Percentiles rank a stretch among this genome's conserved stretches.
phyloP scores from a whole-genome alignment of 371 early-diverging fungal species.

The Umbelopsis sp. region DNA sequence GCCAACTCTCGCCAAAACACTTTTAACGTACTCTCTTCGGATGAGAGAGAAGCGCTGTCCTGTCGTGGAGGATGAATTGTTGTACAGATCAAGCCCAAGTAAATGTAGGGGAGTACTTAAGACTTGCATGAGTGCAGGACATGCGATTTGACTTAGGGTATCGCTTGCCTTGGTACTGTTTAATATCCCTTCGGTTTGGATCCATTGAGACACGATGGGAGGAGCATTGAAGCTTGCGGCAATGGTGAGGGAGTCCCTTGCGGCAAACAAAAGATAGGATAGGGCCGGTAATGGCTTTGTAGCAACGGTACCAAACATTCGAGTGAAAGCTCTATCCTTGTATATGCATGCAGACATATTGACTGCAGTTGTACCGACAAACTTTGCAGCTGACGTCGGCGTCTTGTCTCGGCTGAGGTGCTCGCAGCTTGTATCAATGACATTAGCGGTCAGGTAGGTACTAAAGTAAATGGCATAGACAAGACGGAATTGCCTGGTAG shows the following conservation, averaged over 20 bases:
- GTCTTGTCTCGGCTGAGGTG: conserved; percentile 29
- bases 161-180: conserved; percentile 33
- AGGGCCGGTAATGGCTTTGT: conserved; percentile 51
- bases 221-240: conserved; percentile 74
- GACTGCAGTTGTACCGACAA: conserved; percentile 56
- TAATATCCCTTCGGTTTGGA: conserved; percentile 27
- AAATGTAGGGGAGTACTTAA: conserved; percentile 65
- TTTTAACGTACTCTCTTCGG: conserved; percentile 55
- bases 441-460: conserved; percentile 64
- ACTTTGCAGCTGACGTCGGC: conserved; percentile 51
- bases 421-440: conserved; percentile 57
- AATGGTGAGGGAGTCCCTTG: conserved; percentile 67
- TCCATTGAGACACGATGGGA: conserved; percentile 30
- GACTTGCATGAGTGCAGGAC: conserved; percentile 62
- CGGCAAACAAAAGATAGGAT: conserved; percentile 57
- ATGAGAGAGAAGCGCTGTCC: conserved; percentile 45
- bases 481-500: conserved; percentile 52
- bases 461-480: conserved; percentile 59
- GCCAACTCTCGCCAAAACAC: conserved; percentile 59
- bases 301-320: conserved; percentile 59
- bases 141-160: conserved; percentile 51
- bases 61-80: conserved; percentile 40
- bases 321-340: conserved; percentile 66
- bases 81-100: conserved; percentile 64
- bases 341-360: conserved; percentile 61